Percentiles rank a stretch among this genome's conserved stretches.
Evolutionary conservation across 352 stramenopile genomes (phyloP).

Genomic region (Pythium phragmiticola): DNA sequence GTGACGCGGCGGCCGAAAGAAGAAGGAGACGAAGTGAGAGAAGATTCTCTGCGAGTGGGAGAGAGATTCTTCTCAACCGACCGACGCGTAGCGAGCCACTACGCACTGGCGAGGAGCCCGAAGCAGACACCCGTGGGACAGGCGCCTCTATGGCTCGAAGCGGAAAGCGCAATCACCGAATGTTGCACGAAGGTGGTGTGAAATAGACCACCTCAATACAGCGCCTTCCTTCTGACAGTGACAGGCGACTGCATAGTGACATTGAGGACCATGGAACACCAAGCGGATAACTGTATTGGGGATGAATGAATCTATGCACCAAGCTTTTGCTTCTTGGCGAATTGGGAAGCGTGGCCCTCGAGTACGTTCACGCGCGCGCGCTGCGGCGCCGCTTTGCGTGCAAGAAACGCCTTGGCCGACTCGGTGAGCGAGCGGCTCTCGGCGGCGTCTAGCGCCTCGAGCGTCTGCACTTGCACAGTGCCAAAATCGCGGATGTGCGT

Average conservation of each 20-base stretch:
- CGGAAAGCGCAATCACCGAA: neutral
- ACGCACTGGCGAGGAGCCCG: conserved; percentile 6
- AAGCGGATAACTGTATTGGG: neutral
- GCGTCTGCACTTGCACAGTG: conserved; percentile 71
- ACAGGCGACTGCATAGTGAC: neutral
- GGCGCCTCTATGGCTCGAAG: conserved; percentile 11
- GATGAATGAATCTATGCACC: conserved; percentile 15
- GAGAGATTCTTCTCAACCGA: neutral
- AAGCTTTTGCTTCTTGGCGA: conserved; percentile 74
- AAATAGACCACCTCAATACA: conserved; percentile 2
- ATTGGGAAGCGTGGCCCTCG: conserved; percentile 62
- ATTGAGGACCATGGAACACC: neutral
- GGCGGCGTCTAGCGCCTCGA: conserved; percentile 42
- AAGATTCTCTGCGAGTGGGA: neutral
- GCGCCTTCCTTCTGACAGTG: neutral
- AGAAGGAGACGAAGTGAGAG: conserved; percentile 5
- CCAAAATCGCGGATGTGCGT: conserved; percentile 75
- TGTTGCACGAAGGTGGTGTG: conserved; percentile 15
- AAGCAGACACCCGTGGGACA: conserved; percentile 24
- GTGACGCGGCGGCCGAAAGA: conserved; percentile 2
- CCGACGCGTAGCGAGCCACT: neutral
- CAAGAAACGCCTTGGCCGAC: conserved; percentile 52
- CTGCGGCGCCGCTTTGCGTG: conserved; percentile 47
- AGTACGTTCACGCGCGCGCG: conserved; percentile 64
- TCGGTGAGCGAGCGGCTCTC: conserved; percentile 45